phyloP scores from a whole-genome alignment of 2,329 filamentous ascomycete genomes.

The Coniochaeta sp. region DNA sequence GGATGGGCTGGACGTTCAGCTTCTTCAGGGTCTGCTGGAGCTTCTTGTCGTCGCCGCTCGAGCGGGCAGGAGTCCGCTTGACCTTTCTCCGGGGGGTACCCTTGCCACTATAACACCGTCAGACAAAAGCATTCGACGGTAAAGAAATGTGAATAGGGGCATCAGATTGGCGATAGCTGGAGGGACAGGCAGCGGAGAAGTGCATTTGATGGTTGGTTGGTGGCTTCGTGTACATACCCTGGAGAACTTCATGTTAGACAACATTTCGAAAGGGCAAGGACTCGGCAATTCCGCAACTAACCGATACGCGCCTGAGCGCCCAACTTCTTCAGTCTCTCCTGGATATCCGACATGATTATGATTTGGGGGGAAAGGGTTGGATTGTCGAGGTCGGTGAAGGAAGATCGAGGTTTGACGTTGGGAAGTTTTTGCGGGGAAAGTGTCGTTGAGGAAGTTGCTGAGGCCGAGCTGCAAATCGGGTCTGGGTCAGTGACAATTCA shows the following conservation, averaged over 20 bases:
- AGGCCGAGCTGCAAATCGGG: slow-evolving; percentile 2
- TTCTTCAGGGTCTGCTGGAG: slow-evolving; percentile 96
- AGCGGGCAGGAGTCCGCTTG: slow-evolving; percentile 93
- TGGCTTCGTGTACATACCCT: slow-evolving; percentile 18
- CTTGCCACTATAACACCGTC: slow-evolving; percentile 61
- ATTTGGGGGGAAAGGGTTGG: slow-evolving; percentile 5
- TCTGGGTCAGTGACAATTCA: neutral
- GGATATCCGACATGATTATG: slow-evolving; percentile 43
- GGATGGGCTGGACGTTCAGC: slow-evolving; percentile 98
- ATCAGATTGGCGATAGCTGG: neutral
- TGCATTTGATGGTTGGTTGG: slow-evolving; percentile 3
- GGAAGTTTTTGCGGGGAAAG: slow-evolving; percentile 8
- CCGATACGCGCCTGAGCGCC: slow-evolving; percentile 54
- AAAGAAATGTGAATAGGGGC: neutral
- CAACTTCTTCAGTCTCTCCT: slow-evolving; percentile 54
- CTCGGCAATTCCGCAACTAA: slow-evolving; percentile 37
- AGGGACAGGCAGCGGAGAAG: neutral
- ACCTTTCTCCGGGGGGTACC: slow-evolving; percentile 95
- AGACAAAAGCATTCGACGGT: neutral
- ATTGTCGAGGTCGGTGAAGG: neutral
- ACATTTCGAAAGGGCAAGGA: slow-evolving; percentile 3
- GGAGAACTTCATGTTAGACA: slow-evolving; percentile 12
- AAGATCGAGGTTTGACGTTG: slow-evolving; percentile 7
- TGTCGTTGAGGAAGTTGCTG: slow-evolving; percentile 5
- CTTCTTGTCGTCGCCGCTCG: slow-evolving; percentile 98